A percentile compares a stretch with the other conserved stretches of the same genome.
Conservation (phyloP, 345 rosid species). For the Gossypium longicalyx region DNA sequence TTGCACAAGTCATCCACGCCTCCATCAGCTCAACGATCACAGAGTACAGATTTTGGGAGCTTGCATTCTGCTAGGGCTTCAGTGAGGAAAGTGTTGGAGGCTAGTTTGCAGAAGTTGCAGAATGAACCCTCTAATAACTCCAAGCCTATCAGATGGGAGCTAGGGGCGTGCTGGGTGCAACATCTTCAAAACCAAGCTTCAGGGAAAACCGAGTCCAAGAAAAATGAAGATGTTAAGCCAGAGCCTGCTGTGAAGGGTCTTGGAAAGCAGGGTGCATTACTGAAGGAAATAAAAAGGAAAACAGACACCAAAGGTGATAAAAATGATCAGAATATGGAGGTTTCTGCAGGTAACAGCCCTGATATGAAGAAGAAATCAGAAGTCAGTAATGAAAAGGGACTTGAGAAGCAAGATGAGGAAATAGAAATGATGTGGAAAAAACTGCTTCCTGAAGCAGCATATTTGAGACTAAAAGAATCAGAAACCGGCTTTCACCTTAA, state of each 20-base stretch:
- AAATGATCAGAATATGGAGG: constrained; percentile 56
- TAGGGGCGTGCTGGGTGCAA: constrained; percentile 95
- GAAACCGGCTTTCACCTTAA: constrained; percentile 89
- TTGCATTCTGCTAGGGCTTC: constrained; percentile 47
- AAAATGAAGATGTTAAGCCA: constrained; percentile 64
- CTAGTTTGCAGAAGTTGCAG: constrained; percentile 70
- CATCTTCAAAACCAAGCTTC: constrained; percentile 90
- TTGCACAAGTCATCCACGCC: constrained; percentile 66
- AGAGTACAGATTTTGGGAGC: constrained; percentile 56
- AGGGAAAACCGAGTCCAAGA: constrained; percentile 67
- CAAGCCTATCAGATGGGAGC: constrained; percentile 84
- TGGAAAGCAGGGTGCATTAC: constrained; percentile 89
- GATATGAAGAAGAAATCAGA: constrained; percentile 48
- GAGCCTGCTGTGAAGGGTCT: constrained; percentile 93
- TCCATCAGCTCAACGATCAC: constrained; percentile 54
- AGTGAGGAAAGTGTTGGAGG: constrained; percentile 67
- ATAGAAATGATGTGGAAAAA: constrained; percentile 62
- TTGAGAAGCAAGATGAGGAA: constrained; percentile 56
- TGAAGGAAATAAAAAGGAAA: constrained; percentile 85
- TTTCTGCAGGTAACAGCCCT: constrained; percentile 33
- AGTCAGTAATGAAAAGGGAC: constrained; percentile 44
- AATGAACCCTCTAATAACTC: constrained; percentile 43
- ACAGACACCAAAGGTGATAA: constrained; percentile 59
- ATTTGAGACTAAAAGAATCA: constrained; percentile 78
- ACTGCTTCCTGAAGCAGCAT: constrained; percentile 70